Evolutionary conservation across 228 moss, liverwort and hornwort genomes (phyloP), one percentile per base, ranked within the genome.

Genomic region (Sphagnum fallax): DNA sequence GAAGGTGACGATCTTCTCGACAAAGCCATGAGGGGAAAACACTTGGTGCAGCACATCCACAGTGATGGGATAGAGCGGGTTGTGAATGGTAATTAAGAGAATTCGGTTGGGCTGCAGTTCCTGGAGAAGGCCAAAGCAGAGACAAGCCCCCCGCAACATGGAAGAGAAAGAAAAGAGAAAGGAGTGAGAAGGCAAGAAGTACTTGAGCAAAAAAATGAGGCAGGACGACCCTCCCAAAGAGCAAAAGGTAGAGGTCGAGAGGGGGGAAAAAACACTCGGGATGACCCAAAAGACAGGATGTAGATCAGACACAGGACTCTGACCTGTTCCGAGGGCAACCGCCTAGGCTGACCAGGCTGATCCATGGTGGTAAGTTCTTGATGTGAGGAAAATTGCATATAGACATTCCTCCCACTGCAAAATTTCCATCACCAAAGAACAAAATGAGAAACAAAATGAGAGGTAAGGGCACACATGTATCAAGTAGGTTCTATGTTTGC

Each of bases 31-130:
- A 84, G 95, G 98, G 90, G 92, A 93, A 98, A 98, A 98, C 82
- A 98, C 98, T 98, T 98, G 98, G 92, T 98, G 98, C 94, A 98
- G 98, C 98, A 98, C 98, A 98, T 98, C 98, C 98, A 98, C 98
- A 90, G 97, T 98, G 90, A 98, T 98, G 87, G 97, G 97, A 92
- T 98, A 98, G 78, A 98, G 97, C 97, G 97, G 97, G 88, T 98
- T 98, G 91, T 98, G 97, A 83, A 98, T 98, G 83, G 97, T 98
- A 93, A 93, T 98, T 98, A 98, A 98, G 80, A 98, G 97, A 91
- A 98, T 98, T 98, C 97, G 97, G 82, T 98, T 98, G 97, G 97
- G 97, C 93, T 92, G 97, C 93, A 93, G 91, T 92, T 98, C 97
- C 97, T 98, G 97, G 85, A 96, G 93, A 93, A 93, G 81, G 90